Percentiles rank a stretch among this genome's conserved stretches.
phyloP scores from a whole-genome alignment of 306 rosid species.

The Fragaria ananassa region DNA sequence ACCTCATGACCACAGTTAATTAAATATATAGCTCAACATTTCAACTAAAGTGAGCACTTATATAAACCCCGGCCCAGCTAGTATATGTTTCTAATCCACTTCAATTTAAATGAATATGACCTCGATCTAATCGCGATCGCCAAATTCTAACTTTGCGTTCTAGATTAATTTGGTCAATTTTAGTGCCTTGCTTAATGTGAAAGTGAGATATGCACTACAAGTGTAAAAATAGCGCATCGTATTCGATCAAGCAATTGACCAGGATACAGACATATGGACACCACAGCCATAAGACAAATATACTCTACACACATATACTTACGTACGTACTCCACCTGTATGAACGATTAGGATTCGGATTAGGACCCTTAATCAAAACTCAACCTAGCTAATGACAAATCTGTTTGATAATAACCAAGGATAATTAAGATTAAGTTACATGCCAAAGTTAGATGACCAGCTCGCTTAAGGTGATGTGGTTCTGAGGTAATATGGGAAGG shows the following conservation, averaged over 20 bases:
- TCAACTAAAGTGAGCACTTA: too few species aligned
- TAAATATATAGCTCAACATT: too few species aligned
- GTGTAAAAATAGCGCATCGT: neutral
- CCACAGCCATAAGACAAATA: neutral
- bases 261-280: neutral
- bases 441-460: neutral
- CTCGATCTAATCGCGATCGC: too few species aligned
- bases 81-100: too few species aligned
- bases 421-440: neutral
- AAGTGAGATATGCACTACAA: neutral
- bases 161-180: too few species aligned
- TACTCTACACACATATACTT: neutral
- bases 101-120: too few species aligned
- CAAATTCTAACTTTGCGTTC: too few species aligned
- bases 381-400: neutral
- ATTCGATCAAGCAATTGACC: neutral
- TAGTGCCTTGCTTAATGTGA: too few species aligned
- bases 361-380: neutral
- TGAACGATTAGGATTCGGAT: neutral
- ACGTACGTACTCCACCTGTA: neutral
- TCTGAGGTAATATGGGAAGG: neutral
- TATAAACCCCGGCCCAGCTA: too few species aligned
- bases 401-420: neutral
- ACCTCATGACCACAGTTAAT: too few species aligned
- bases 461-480: neutral